Evolutionary conservation across 1,284 basidiomycete species (phyloP), one percentile per base, ranked within the genome.

Genomic region (Cronartium ribicola): DNA sequence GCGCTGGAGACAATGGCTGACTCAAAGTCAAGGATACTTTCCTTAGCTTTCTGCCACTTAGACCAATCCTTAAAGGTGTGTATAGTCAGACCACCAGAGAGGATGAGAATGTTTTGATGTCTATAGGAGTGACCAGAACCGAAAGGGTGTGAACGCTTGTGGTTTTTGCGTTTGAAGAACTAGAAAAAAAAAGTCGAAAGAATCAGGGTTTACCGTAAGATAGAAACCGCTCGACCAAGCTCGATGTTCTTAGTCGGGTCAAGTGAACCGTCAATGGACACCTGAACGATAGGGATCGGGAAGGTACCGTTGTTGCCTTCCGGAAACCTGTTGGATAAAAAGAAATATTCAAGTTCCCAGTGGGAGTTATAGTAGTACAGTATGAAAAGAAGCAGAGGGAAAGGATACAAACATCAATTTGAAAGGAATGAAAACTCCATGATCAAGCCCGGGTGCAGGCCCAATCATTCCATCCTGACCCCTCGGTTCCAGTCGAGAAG

Each of bases 401-500:
- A 0, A 40, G 20, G 62, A 60, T 22, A 65, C 8, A 11, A 55
- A 90, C 89, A 90, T 91, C 71, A 88, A 80, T 63, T 85, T 83
- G 83, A 90, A 90, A 0, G 89, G 89, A 7, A 90, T 83, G 79
- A 91, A 90, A 43, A 89, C 78, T 5, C 79, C 80, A 66, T 78
- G 78, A 43, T 79, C 79, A 29, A 73, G 77, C 89, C 89, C 8
- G 85, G 77, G 7, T 82, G 79, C 88, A 0, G 88, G 86, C 2
- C 87, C 88, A 0, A 88, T 88, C n/a, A 88, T 82, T 4, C 89
- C 89, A 77, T 90, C 89, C 67, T 81, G 77, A 2, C 89, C 89
- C 29, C 89, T 85, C 29, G 83, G 72, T 79, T 91, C 88, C 0
- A 80, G 76, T 68, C 82, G 83, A 3, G 82, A 77, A 4, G 85